phyloP scores from a whole-genome alignment of 192 early-diverging fungal species.

The Endogone sp. region DNA sequence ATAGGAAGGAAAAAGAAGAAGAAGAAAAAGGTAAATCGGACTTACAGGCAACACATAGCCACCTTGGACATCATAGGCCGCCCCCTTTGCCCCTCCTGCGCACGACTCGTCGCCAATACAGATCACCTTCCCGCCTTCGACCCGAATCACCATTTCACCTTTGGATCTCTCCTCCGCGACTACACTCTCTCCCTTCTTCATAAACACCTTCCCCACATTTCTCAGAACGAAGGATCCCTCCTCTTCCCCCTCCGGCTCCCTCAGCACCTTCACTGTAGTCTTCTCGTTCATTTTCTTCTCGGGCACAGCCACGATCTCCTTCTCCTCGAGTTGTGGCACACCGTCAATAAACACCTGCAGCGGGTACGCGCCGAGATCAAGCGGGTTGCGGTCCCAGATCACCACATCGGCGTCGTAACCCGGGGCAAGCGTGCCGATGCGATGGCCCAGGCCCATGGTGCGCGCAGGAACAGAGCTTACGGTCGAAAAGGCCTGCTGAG shows the following conservation, averaged over 20 bases:
- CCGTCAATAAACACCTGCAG: conserved; percentile 75
- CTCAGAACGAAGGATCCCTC: conserved; percentile 38
- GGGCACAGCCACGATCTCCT: conserved; percentile 18
- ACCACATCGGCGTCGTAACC: conserved; percentile 83
- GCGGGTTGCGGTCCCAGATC: conserved; percentile 71
- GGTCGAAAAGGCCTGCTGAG: conserved; percentile 50
- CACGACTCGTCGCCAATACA: conserved; percentile 32
- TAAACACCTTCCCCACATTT: conserved; percentile 36
- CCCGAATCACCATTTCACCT: conserved; percentile 40
- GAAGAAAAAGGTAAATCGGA: conserved; percentile 2
- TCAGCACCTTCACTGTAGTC: conserved; percentile 2
- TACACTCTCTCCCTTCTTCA: neutral
- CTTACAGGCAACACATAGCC: conserved; percentile 57
- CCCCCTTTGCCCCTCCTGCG: neutral
- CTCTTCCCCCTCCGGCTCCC: conserved; percentile 20
- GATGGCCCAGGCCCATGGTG: conserved; percentile 58
- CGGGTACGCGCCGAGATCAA: conserved; percentile 66
- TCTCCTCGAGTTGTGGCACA: conserved; percentile 45
- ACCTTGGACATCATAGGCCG: conserved; percentile 47
- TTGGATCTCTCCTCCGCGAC: conserved; percentile 21
- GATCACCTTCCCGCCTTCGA: conserved; percentile 51
- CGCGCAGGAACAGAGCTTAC: conserved; percentile 73
- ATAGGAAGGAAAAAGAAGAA: too few species aligned
- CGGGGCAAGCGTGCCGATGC: conserved; percentile 57
- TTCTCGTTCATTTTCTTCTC: conserved; percentile 24